phyloP scores from a whole-genome alignment of 768 basidiomycete genomes.

The Hydnomerulius pinastri region DNA sequence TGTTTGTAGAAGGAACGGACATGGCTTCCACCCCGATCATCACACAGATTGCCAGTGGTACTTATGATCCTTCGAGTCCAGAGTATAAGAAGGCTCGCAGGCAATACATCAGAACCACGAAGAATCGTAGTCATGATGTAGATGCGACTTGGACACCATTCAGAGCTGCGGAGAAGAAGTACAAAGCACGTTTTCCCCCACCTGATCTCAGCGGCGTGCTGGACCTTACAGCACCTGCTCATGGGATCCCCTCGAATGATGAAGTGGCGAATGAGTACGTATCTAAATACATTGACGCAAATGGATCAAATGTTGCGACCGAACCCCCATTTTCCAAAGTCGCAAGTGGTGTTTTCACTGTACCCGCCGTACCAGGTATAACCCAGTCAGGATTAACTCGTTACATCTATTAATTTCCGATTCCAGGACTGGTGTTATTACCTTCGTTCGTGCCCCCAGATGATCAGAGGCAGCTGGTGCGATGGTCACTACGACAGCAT shows the following conservation, averaged over 20 bases:
- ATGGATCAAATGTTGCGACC: not conserved
- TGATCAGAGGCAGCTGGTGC: conserved; percentile 68
- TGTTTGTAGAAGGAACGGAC: conserved; percentile 30
- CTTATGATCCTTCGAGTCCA: conserved; percentile 47
- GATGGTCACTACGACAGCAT: conserved; percentile 75
- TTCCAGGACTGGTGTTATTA: conserved; percentile 78
- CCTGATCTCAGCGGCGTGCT: conserved; percentile 71
- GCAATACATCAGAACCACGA: conserved; percentile 61
- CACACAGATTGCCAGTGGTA: conserved; percentile 7
- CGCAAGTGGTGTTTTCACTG: conserved; percentile 2
- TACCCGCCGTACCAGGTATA: conserved; percentile 44
- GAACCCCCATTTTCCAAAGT: not conserved
- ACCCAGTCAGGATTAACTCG: not conserved
- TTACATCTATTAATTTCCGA: not conserved
- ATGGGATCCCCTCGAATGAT: conserved; percentile 5
- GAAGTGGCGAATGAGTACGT: not conserved
- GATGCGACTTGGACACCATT: conserved; percentile 73
- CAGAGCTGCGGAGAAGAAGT: conserved; percentile 76
- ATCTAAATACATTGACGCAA: conserved; percentile 4
- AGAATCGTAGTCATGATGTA: conserved; percentile 44
- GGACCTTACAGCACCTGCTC: conserved; percentile 55
- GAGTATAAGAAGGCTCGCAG: conserved; percentile 63
- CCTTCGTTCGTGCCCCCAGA: conserved; percentile 66
- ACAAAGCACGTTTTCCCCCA: conserved; percentile 77
- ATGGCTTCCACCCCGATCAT: not conserved